These are phyloP conservation scores for Ambrosia hybrid DNA, from an alignment of 140 eudicot genomes.

Conservation along the genomic window DNA sequence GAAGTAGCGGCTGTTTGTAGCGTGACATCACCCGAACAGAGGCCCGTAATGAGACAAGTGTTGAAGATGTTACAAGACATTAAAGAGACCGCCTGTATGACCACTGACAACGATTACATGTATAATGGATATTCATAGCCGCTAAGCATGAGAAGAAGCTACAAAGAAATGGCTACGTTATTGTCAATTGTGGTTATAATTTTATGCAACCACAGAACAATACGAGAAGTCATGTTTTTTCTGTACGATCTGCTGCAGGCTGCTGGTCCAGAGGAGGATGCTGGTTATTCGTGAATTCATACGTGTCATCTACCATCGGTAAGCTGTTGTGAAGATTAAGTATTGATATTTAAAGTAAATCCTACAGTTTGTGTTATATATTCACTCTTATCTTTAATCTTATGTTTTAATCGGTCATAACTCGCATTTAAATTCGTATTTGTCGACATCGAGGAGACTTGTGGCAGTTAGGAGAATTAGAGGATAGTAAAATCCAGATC, in stretches of 20 bases:
- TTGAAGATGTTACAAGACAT: conserved; percentile 75
- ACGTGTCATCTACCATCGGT: not conserved
- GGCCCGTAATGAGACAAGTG: conserved; percentile 83
- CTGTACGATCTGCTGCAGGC: conserved; percentile 20
- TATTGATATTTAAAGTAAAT: conserved; percentile 16
- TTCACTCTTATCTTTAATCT: conserved; percentile 6
- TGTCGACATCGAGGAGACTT: not conserved
- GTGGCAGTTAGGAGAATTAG: not conserved
- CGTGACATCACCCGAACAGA: conserved; percentile 73
- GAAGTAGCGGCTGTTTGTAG: conserved; percentile 73
- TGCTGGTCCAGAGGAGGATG: conserved; percentile 12
- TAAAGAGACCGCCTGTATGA: conserved; percentile 54
- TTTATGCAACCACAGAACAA: conserved; percentile 10
- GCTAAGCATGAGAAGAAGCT: conserved; percentile 12
- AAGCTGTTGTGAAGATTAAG: conserved; percentile 27
- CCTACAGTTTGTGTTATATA: conserved; percentile 28
- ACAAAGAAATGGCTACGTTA: conserved; percentile 9
- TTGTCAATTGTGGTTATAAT: conserved; percentile 19
- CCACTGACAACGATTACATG: conserved; percentile 33
- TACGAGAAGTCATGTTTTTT: conserved; percentile 6
- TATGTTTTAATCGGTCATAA: not conserved
- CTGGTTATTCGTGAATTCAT: conserved; percentile 6
- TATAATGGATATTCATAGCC: conserved; percentile 42
- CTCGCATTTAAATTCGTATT: not conserved
- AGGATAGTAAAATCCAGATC: not conserved